phyloP scores from a whole-genome alignment of 2,329 filamentous ascomycete species.

The Fusarium keratoplasticum region DNA sequence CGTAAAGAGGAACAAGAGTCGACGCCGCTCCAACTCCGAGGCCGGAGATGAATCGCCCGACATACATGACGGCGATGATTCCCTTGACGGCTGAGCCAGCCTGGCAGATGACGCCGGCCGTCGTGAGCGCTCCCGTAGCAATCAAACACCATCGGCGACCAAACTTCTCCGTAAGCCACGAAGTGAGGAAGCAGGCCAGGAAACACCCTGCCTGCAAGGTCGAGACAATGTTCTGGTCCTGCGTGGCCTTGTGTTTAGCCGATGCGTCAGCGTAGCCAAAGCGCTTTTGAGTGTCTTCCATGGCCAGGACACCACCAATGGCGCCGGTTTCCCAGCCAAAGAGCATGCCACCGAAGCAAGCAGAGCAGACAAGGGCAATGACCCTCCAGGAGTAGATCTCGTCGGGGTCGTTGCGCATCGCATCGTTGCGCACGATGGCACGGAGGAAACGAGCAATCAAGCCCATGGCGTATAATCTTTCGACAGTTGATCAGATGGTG shows the following conservation, averaged over 20 bases:
- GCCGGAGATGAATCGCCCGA: neutral
- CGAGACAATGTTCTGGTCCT: slow-evolving; percentile 74
- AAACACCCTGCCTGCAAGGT: slow-evolving; percentile 76
- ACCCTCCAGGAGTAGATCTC: slow-evolving; percentile 78
- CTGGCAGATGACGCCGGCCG: slow-evolving; percentile 73
- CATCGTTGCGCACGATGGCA: slow-evolving; percentile 73
- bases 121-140: slow-evolving; percentile 65
- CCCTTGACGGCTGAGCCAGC: neutral
- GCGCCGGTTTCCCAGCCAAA: slow-evolving; percentile 68
- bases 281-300: slow-evolving; percentile 64
- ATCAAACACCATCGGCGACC: slow-evolving; percentile 68
- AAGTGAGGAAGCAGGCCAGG: slow-evolving; percentile 67
- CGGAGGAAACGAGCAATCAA: neutral
- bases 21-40: neutral
- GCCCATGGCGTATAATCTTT: neutral
- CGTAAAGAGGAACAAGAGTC: neutral
- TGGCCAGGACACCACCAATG: slow-evolving; percentile 73
- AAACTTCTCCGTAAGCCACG: slow-evolving; percentile 63
- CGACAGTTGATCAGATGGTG: too few relatives aligned
- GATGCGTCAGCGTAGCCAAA: slow-evolving; percentile 46
- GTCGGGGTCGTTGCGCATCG: slow-evolving; percentile 73
- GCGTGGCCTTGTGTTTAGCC: slow-evolving; percentile 55
- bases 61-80: neutral
- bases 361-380: slow-evolving; percentile 69
- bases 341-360: slow-evolving; percentile 73